Evolutionary conservation across 2,329 filamentous ascomycete species (phyloP), one percentile per base, ranked within the genome.

Genomic region (Rosellinia necatrix): DNA sequence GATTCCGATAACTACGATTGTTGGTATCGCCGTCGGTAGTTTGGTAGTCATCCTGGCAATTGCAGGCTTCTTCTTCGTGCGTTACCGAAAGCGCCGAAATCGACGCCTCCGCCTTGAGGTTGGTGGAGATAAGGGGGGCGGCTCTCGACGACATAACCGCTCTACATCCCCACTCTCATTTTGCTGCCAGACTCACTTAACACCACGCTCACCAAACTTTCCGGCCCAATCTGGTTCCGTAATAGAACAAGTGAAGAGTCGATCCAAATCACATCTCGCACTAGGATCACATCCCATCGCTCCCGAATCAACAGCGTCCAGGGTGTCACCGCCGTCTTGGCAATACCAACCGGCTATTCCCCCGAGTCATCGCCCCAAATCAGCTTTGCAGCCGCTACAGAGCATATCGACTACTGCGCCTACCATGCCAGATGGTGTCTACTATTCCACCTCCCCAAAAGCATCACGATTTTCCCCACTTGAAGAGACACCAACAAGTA

Each of bases 101-200:
- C 72, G 63, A 9, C 67, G 68, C 17, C 59, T 66, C 19, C 68
- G 70, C 15, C 64, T 70, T 21, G 66, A 63, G 15, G 60, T 63
- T 22, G 59, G 64, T 41, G n/a, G 60, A 12, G 25, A 35, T 9
- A 42, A 24, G 17, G 34, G 35, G 27, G 32, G 29, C 54, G 15
- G 54, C 44, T 49, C 56, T 47, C 49, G n/a, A 61, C 59, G 34
- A 59, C 59, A 63, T 13, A 68, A 72, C 57, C 73, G 71, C 12
- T 72, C 72, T n/a, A 66, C 67, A 12, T 81, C 80, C 0, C 75
- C 77, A 4, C 72, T 82, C 24, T 81, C 78, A 1, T 83, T 82
- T 68, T 75, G 75, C 27, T 82, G 81, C 69, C 77, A 80, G 54
- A 75, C 78, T 0, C 75, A 75, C 49, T 66, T 78, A 21, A 73